Conservation (phyloP, 805 yeast genomes). For the Starmerella geochares region DNA sequence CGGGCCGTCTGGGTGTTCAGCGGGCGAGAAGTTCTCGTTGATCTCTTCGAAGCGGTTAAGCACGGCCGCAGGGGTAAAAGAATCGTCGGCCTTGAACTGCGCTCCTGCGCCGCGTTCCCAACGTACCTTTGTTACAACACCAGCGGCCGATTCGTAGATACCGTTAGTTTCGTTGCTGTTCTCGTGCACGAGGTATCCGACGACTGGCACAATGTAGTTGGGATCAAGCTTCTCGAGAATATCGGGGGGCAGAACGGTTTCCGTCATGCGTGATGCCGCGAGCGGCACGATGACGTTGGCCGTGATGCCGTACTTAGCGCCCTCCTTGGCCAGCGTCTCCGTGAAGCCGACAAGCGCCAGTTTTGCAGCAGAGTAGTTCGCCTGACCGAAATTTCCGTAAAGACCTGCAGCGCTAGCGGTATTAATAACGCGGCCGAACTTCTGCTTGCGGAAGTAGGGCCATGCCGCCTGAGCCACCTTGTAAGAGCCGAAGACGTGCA, state of each 20-base stretch:
- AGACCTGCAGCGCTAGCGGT: conserved; percentile 97
- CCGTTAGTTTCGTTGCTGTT: conserved; percentile 54
- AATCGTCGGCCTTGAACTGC: conserved; percentile 63
- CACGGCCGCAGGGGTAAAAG: conserved; percentile 78
- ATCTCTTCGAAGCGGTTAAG: conserved; percentile 56
- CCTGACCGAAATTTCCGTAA: conserved; percentile 94
- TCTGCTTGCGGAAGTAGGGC: conserved; percentile 77
- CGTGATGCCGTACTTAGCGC: conserved; percentile 67
- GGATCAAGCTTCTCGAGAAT: conserved; percentile 71
- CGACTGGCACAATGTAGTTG: conserved; percentile 85
- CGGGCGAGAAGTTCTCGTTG: conserved; percentile 42
- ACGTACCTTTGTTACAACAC: conserved; percentile 79
- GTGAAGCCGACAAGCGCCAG: conserved; percentile 81
- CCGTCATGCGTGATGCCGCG: conserved; percentile 95
- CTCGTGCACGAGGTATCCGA: conserved; percentile 67
- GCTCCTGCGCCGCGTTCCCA: conserved; percentile 92
- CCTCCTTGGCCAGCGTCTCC: conserved; percentile 93
- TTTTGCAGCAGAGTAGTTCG: conserved; percentile 91
- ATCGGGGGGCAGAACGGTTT: conserved; percentile 75
- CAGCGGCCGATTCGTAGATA: conserved; percentile 88
- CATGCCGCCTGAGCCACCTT: conserved; percentile 81
- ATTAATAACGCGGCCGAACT: conserved; percentile 79
- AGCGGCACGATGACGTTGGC: conserved; percentile 88
- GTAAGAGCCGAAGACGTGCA: conserved; percentile 84
- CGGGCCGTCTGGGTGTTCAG: conserved; percentile 60